phyloP scores from a whole-genome alignment of 2,329 filamentous ascomycete genomes.

The Myotisia sp. region DNA sequence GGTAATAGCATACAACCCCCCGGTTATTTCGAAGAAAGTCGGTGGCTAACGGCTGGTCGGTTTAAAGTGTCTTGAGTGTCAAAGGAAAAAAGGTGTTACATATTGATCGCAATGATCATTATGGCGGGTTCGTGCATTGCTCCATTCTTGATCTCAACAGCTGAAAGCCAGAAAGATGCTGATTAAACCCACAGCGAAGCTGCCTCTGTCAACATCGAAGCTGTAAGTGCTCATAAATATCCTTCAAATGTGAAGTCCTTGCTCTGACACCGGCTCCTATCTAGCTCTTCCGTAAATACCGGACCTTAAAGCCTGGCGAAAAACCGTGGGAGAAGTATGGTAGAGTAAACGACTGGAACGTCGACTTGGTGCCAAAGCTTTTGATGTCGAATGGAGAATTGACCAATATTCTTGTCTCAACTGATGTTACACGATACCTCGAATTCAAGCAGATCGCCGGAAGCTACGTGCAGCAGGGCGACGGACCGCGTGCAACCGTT shows the following conservation, averaged over 20 bases:
- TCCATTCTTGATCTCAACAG: conserved; percentile 10
- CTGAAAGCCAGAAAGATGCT: conserved; percentile 12
- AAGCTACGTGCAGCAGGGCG: conserved; percentile 87
- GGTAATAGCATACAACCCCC: conserved; percentile 42
- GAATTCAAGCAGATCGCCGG: conserved; percentile 92
- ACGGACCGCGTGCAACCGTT: conserved; percentile 69
- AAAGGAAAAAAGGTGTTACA: conserved; percentile 99
- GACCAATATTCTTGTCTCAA: conserved; percentile 95
- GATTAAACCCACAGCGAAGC: conserved; percentile 52
- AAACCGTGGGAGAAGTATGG: conserved; percentile 98
- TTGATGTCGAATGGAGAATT: conserved; percentile 97
- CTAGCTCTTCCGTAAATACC: conserved; percentile 93
- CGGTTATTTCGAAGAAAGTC: not conserved
- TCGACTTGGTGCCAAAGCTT: conserved; percentile 95
- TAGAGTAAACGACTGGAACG: conserved; percentile 96
- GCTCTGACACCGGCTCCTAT: not conserved
- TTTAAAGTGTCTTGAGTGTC: conserved; percentile 71
- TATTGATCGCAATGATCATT: conserved; percentile 97
- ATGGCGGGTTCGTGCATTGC: conserved; percentile 63
- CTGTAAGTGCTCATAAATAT: conserved; percentile 51
- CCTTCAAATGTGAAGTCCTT: not conserved
- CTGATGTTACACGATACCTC: conserved; percentile 76
- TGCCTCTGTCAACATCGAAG: conserved; percentile 90
- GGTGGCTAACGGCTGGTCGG: conserved; percentile 1
- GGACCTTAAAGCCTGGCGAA: conserved; percentile 61